Conservation (phyloP, 306 rosid species). For the Vicia sativa region DNA sequence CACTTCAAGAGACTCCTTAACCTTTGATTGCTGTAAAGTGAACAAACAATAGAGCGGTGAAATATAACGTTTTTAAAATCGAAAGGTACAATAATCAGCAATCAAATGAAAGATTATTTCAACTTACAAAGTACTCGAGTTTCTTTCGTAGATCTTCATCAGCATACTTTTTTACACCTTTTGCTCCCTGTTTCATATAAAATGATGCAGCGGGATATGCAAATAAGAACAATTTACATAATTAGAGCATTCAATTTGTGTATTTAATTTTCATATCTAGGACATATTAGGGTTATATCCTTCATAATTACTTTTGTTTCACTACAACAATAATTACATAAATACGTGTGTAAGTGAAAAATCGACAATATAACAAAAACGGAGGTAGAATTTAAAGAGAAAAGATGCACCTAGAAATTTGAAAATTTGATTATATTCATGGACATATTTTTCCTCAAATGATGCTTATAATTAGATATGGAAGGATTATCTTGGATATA, state of each 20-base stretch:
- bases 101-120: background rate
- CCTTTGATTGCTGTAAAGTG: conserved; percentile 66
- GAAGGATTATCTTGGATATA: no score
- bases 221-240: conserved; percentile 1
- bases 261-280: no score
- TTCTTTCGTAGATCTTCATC: conserved; percentile 64
- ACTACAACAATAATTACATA: no score
- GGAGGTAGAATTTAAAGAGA: no score
- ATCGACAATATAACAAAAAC: no score
- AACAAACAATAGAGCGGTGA: background rate
- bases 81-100: conserved; percentile 28
- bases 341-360: no score
- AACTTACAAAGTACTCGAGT: conserved; percentile 73
- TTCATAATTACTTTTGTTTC: no score
- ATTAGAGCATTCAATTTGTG: no score
- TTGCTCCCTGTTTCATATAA: conserved; percentile 37
- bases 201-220: background rate
- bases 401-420: background rate
- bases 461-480: background rate
- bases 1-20: conserved; percentile 63
- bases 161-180: conserved; percentile 25
- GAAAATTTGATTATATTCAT: background rate
- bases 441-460: background rate
- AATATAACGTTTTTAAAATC: conserved; percentile 16
- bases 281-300: no score